Evolutionary conservation across 108 stramenopile species (phyloP).

Genomic region (Nitzschia inconspicua): DNA sequence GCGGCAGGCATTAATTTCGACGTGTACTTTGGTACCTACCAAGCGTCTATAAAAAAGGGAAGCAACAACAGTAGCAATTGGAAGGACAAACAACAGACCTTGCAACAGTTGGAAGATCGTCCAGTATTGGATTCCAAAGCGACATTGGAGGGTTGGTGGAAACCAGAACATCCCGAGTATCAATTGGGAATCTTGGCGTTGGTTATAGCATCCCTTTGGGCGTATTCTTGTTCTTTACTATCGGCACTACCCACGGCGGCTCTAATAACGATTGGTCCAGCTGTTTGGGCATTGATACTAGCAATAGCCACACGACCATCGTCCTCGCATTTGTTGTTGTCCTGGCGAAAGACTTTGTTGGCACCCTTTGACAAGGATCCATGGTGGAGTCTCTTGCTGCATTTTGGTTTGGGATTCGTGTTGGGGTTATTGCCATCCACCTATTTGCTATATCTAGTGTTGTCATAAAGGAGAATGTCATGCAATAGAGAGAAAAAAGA

Average conservation of each 20-base stretch:
- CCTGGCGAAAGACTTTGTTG: not conserved
- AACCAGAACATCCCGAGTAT: constrained; percentile 12
- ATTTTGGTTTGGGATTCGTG: constrained; percentile 9
- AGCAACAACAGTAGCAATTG: not conserved
- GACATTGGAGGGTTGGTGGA: not conserved
- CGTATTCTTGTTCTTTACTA: not conserved
- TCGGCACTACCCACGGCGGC: not conserved
- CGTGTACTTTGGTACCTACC: constrained; percentile 23
- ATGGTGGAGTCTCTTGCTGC: not conserved
- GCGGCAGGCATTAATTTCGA: constrained; percentile 22
- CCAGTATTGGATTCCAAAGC: constrained; percentile 12
- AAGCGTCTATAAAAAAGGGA: not conserved
- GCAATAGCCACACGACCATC: not conserved
- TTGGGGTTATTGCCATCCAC: constrained; percentile 9
- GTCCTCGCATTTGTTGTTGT: not conserved
- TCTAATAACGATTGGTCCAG: constrained; percentile 7
- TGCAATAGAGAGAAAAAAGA: too few relatives aligned
- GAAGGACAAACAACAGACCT: not conserved
- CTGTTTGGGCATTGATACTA: constrained; percentile 1
- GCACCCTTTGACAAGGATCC: constrained; percentile 21
- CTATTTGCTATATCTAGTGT: not conserved
- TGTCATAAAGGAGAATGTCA: too few relatives aligned
- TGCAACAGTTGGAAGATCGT: not conserved
- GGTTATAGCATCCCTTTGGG: not conserved
- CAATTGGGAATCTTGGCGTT: not conserved